Conservation (phyloP, 2,329 filamentous ascomycete genomes). For the Paracorniculantispora psalliotae region DNA sequence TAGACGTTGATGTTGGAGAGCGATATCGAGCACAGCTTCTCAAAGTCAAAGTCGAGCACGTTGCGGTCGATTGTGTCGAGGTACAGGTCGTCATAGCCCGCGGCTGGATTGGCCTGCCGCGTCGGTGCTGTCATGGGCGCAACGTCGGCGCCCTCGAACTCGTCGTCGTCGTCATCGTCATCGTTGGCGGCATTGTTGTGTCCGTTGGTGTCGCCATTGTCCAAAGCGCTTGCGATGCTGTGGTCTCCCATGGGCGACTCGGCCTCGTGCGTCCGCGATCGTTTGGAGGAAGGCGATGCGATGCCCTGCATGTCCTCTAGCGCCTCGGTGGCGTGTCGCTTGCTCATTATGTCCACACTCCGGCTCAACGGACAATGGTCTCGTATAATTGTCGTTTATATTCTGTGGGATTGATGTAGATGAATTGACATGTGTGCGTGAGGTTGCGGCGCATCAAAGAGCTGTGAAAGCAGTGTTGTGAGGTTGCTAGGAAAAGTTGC, state of each 20-base stretch:
- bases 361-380: not conserved
- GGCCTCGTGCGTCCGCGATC: slow-evolving; percentile 47
- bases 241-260: slow-evolving; percentile 32
- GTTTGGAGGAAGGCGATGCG: slow-evolving; percentile 56
- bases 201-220: slow-evolving; percentile 28
- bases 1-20: slow-evolving; percentile 99
- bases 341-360: slow-evolving; percentile 34
- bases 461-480: not conserved
- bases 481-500: not conserved
- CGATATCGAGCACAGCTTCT: slow-evolving; percentile 94
- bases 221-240: slow-evolving; percentile 24
- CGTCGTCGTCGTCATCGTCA: slow-evolving; percentile 34
- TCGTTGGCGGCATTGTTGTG: slow-evolving; percentile 18
- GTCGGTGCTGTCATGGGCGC: slow-evolving; percentile 39
- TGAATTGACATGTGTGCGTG: not conserved
- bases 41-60: slow-evolving; percentile 96
- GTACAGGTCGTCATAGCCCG: slow-evolving; percentile 92
- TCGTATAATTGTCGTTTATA: not conserved
- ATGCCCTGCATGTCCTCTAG: slow-evolving; percentile 52
- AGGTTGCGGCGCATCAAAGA: not conserved
- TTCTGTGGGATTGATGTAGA: not conserved
- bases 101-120: slow-evolving; percentile 72
- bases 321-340: slow-evolving; percentile 56
- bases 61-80: slow-evolving; percentile 93
- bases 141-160: slow-evolving; percentile 36